These are phyloP conservation scores for Pseudohyphozyma bogoriensis DNA, from an alignment of 768 basidiomycete species.

Conservation along the genomic window DNA sequence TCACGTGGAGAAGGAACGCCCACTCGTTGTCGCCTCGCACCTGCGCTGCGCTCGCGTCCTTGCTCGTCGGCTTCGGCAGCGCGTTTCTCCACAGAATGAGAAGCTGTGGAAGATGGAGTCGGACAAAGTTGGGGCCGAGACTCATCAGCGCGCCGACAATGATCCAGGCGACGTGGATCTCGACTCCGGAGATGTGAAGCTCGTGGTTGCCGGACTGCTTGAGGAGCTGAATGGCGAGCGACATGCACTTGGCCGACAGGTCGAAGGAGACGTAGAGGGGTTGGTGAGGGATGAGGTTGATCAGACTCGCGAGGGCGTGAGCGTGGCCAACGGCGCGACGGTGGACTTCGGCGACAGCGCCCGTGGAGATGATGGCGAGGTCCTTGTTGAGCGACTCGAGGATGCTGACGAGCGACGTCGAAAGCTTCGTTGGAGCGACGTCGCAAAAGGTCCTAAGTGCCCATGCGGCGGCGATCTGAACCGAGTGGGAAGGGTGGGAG, in stretches of 20 bases:
- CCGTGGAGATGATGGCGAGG: constrained; percentile 46
- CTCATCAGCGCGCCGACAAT: constrained; percentile 81
- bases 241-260: constrained; percentile 60
- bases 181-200: constrained; percentile 64
- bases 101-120: constrained; percentile 82
- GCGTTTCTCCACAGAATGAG: constrained; percentile 96
- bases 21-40: constrained; percentile 68
- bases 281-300: constrained; percentile 72
- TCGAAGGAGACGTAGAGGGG: constrained; percentile 94
- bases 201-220: constrained; percentile 88
- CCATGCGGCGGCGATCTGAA: constrained; percentile 79
- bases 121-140: constrained; percentile 85
- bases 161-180: constrained; percentile 92
- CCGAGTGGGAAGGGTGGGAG: constrained; percentile 73
- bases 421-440: constrained; percentile 72
- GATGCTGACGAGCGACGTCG: constrained; percentile 64
- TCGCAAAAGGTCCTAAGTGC: constrained; percentile 82
- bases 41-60: constrained; percentile 55
- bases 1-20: constrained; percentile 79
- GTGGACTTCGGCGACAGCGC: constrained; percentile 39
- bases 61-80: constrained; percentile 83
- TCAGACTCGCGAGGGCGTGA: constrained; percentile 76
- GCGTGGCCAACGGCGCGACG: constrained; percentile 69
- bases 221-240: constrained; percentile 78
- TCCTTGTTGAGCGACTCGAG: constrained; percentile 78